Conservation (phyloP, 768 basidiomycete genomes). For the Sutorius australiensis region DNA sequence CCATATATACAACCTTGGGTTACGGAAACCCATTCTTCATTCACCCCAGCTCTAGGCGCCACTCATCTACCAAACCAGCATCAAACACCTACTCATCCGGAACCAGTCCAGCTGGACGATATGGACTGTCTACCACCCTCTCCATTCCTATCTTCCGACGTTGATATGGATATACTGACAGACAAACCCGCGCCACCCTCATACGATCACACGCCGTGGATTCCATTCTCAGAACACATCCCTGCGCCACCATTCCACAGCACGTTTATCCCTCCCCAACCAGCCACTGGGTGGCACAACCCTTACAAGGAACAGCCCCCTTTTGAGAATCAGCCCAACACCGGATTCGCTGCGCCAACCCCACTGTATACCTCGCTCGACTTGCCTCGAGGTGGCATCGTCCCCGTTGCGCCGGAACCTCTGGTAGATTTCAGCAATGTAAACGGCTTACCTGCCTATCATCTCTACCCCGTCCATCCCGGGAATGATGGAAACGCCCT, state of each 20-base stretch:
- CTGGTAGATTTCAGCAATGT: background rate
- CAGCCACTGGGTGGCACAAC: background rate
- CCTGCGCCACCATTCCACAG: background rate
- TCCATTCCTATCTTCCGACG: background rate
- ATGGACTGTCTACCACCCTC: constrained; percentile 14
- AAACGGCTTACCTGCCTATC: background rate
- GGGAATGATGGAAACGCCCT: background rate
- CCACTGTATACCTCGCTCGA: background rate
- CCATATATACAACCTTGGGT: background rate
- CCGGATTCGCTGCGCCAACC: background rate
- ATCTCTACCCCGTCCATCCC: background rate
- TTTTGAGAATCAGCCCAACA: background rate
- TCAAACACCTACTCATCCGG: background rate
- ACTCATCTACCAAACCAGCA: background rate
- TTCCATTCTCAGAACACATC: background rate
- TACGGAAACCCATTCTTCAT: background rate
- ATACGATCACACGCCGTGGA: constrained; percentile 1
- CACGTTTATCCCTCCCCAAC: background rate
- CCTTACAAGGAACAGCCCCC: constrained; percentile 1
- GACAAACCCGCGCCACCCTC: background rate
- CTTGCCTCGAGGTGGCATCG: background rate
- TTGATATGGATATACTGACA: constrained; percentile 11
- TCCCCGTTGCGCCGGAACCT: background rate
- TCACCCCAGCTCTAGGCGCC: background rate
- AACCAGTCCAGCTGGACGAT: background rate